Base-by-base conservation (phyloP, 2,329 filamentous ascomycete species). In the Aspergillus niger region DNA sequence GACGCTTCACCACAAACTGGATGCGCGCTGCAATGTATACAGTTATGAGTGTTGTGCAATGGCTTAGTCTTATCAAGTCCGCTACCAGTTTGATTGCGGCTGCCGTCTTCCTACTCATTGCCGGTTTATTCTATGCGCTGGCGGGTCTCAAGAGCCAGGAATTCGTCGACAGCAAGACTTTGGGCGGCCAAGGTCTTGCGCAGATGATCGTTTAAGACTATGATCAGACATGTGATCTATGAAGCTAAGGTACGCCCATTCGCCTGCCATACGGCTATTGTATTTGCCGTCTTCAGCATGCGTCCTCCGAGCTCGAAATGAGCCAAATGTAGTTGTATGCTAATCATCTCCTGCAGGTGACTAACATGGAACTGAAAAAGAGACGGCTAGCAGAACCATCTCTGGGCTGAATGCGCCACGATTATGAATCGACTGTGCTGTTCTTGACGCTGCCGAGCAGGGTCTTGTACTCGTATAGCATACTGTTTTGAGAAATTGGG, bases 1-100 rank as follows among this genome's bases (percentile, higher is more conserved):
- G 94, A 78, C 89, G 86, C 72, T 91, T 99, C 82, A 92, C 92
- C 65, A 96, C 93, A 61, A 98, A 97, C 83, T 98, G 93, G 82
- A 96, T 95, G 89, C 92, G 95, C 79, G 94, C 94, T 20, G 90
- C 82, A 60, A 89, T 96, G 74, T 99, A 99, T 79, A 79, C 80
- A 60, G 80, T 86, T 74, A 94, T 98, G 90, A 90, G 87, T 69
- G 73, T 89, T 54, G 77, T 96, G 49, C 92, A 97, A 78, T 98
- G 91, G 86, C 80, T 96, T 61, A 96, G 91, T 75, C 80, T 93
- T 65, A 83, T 90, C 62, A 72, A 81, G 22, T 75, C 79, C 50
- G 76, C 85, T 8, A 91, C 89, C 54, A 91, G 88, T 72, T 80
- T 99, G 76, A 91, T 99, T 67, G 95, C 91, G 1, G 91, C 91